Evolutionary conservation across 129 eudicot genomes (phyloP), one percentile per base, ranked within the genome.

Genomic region (Pulicaria dysenterica): DNA sequence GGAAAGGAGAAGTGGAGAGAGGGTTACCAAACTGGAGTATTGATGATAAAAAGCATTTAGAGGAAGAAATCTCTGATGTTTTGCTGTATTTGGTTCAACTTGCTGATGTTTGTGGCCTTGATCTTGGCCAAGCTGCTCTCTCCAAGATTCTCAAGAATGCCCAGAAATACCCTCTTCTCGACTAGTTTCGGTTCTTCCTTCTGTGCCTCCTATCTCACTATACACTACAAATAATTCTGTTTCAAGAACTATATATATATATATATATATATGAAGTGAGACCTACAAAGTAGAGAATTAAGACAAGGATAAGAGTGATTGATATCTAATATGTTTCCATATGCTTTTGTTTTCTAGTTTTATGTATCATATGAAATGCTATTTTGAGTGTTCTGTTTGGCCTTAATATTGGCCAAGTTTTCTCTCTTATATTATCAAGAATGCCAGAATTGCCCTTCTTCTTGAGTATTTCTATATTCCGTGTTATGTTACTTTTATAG

Each of bases 91-190:
- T 91, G 48, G 76, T 88, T 60, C 95, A 87, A 43, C 84, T 91
- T 51, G 88, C 97, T 82, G 86, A 87, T 87, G 97, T 83, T 76
- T 91, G 95, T 81, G 91, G 92, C 51, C 89, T 91, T 74, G 97
- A 90, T 81, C 90, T 90, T 49, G 97, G 95, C 72, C 83, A 88
- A 73, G 97, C 97, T 58, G 97, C 97, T 47, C 85, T 91, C 46
- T 81, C 87, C 8, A 90, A 90, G 75, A 90, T 87, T 31, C 65
- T 87, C 57, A 90, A 90, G 72, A 90, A 90, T 68, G 89, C 82
- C 4, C 67, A 70, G 46, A 90, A 90, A 62, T 90, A 90, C 75
- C 95, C 95, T 10, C 69, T 75, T 77, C 57, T 45, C 39, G 53
- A 78, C 24, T 77, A 77, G 42, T 8, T 40, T 41, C 8, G 40